Conservation (phyloP, 805 yeast species). For the Hermanozyma aechmeae region DNA sequence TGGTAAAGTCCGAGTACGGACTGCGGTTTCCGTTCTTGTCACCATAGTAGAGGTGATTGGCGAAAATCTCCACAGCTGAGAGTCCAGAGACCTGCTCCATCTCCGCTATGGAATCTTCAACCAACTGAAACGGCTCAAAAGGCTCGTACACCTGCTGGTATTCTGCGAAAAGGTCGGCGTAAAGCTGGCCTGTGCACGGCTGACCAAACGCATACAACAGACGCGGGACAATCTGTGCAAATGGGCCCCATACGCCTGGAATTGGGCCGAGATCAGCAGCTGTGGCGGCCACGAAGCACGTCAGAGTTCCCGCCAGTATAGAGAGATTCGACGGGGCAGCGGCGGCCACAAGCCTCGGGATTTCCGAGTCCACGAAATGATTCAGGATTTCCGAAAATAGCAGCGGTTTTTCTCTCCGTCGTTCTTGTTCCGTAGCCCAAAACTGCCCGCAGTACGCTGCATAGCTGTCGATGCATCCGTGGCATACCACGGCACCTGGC, state of each 20-base stretch:
- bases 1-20: slow-evolving; percentile 40
- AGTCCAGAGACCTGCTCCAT: slow-evolving; percentile 14
- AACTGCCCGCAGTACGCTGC: too few species aligned
- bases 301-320: slow-evolving; percentile 56
- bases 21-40: slow-evolving; percentile 52
- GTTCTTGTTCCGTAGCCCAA: too few species aligned
- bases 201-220: slow-evolving; percentile 46
- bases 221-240: slow-evolving; percentile 21
- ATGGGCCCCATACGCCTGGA: slow-evolving; percentile 58
- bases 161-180: slow-evolving; percentile 37
- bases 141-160: slow-evolving; percentile 3
- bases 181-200: slow-evolving; percentile 48
- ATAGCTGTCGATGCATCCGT: slow-evolving; percentile 55
- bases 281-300: slow-evolving; percentile 34
- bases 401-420: too few species aligned
- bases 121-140: slow-evolving; percentile 6
- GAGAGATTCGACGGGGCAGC: slow-evolving; percentile 18
- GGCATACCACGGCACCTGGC: slow-evolving; percentile 19
- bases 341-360: too few species aligned
- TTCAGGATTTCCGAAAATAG: too few species aligned
- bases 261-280: slow-evolving; percentile 13
- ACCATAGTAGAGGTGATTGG: slow-evolving; percentile 39
- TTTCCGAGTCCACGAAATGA: too few species aligned
- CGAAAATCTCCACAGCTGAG: slow-evolving; percentile 17
- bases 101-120: slow-evolving; percentile 13